phyloP scores from a whole-genome alignment of 495 filamentous ascomycete species.

The Cercophora sp. region DNA sequence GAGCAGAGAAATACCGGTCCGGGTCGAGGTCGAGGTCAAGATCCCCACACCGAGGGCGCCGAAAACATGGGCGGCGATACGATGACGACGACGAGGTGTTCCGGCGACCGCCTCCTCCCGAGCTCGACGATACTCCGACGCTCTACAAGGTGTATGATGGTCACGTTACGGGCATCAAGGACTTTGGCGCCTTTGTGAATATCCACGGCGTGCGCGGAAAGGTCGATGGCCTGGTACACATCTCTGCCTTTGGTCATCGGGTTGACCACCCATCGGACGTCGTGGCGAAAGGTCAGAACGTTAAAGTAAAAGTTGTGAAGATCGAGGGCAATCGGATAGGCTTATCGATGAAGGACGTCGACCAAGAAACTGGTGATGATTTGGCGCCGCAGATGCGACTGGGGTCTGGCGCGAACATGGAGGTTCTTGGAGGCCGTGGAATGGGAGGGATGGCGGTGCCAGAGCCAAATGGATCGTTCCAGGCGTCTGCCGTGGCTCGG shows the following conservation, averaged over 20 bases:
- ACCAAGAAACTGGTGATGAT: conserved; percentile 85
- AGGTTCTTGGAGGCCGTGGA: conserved; percentile 64
- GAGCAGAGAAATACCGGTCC: conserved; percentile 45
- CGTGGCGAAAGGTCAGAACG: conserved; percentile 70
- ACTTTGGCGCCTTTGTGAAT: conserved; percentile 95
- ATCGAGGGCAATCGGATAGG: conserved; percentile 77
- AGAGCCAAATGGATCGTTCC: conserved; percentile 25
- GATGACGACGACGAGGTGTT: conserved; percentile 66
- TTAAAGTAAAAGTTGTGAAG: conserved; percentile 91
- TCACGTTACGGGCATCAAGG: conserved; percentile 83
- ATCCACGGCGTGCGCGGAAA: conserved; percentile 81
- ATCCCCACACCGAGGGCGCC: conserved; percentile 47
- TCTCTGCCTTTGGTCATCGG: conserved; percentile 87
- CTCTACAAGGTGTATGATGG: conserved; percentile 90
- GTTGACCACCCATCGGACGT: conserved; percentile 92
- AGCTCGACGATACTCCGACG: conserved; percentile 73
- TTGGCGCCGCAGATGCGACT: conserved; percentile 75
- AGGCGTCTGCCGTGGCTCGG: conserved; percentile 35
- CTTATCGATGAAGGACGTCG: conserved; percentile 95
- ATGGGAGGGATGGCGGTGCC: conserved; percentile 45
- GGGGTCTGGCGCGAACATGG: conserved; percentile 89
- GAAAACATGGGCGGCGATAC: conserved; percentile 50
- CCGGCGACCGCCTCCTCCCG: conserved; percentile 66
- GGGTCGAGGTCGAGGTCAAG: conserved; percentile 50
- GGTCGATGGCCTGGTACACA: conserved; percentile 89